These are phyloP conservation scores for Bolboschoenus planiculmis DNA, from an alignment of 176 grass and related monocot genomes.

Conservation along the genomic window DNA sequence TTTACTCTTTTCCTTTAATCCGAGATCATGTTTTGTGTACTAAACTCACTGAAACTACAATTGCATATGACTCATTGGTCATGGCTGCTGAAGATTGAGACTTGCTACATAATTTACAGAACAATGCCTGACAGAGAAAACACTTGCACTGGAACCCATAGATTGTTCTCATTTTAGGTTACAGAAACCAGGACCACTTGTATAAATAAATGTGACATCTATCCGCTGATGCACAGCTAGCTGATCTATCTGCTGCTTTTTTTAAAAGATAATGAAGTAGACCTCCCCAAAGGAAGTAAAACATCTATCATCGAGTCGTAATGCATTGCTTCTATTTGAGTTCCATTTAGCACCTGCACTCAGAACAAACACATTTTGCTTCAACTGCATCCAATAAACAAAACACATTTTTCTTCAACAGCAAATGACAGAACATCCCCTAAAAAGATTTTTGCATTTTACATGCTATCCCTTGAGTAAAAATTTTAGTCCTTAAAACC, in stretches of 20 bases:
- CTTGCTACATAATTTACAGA: neutral
- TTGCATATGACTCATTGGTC: too few relatives aligned
- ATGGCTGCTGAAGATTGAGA: too few relatives aligned
- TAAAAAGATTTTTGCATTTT: neutral
- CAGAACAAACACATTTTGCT: neutral
- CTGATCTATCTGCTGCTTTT: neutral
- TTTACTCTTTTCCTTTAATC: neutral
- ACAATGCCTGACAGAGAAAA: neutral
- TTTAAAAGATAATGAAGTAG: neutral
- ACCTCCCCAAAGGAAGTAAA: conserved; percentile 55
- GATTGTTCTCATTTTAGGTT: neutral
- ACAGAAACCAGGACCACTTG: neutral
- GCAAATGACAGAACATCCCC: neutral
- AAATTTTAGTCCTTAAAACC: neutral
- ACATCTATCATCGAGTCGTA: conserved; percentile 49
- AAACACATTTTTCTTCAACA: neutral
- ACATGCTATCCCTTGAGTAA: neutral
- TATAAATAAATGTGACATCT: too few relatives aligned
- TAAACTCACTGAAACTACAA: too few relatives aligned
- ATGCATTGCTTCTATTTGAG: conserved; percentile 51
- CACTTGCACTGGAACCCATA: neutral
- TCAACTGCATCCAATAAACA: neutral
- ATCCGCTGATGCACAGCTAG: too few relatives aligned
- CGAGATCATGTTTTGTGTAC: neutral
- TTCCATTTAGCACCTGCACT: conserved; percentile 47